Evolutionary conservation across 768 basidiomycete genomes (phyloP).

Genomic region (Pleurotus citrinopileatus): DNA sequence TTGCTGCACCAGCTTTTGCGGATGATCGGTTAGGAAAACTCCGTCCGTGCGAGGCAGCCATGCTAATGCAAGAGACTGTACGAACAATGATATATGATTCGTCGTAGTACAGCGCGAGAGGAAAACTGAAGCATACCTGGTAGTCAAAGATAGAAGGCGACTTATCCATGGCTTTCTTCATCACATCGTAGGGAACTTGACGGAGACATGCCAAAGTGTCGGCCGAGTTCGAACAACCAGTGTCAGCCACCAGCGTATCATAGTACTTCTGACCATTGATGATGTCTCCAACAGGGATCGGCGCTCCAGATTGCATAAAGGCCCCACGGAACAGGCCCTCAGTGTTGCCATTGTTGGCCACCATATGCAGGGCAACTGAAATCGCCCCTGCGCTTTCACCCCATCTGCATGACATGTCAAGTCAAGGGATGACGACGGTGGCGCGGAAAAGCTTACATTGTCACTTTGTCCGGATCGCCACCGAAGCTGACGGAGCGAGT

Average conservation of each 20-base stretch:
- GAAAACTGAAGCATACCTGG: conserved; percentile 36
- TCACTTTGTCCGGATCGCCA: conserved; percentile 61
- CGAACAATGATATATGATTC: neutral
- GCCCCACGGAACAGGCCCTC: conserved; percentile 46
- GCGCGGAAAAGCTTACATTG: conserved; percentile 37
- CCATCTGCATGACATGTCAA: conserved; percentile 23
- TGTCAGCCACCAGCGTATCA: conserved; percentile 35
- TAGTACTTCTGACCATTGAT: conserved; percentile 43
- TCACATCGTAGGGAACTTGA: conserved; percentile 28
- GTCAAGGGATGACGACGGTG: conserved; percentile 5
- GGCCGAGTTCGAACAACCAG: conserved; percentile 25
- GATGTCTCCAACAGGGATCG: conserved; percentile 41
- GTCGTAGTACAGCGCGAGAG: neutral
- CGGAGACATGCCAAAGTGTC: conserved; percentile 43
- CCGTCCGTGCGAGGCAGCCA: conserved; percentile 53
- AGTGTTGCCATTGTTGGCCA: conserved; percentile 40
- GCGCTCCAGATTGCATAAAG: conserved; percentile 50
- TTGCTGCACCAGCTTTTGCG: conserved; percentile 37
- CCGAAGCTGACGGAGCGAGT: conserved; percentile 33
- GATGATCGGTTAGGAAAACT: conserved; percentile 41
- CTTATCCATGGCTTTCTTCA: conserved; percentile 37
- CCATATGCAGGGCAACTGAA: conserved; percentile 48
- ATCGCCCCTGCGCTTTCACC: conserved; percentile 50
- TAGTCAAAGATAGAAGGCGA: conserved; percentile 37
- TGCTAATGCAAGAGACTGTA: conserved; percentile 40